Conservation (phyloP, 2,329 filamentous ascomycete genomes). For the Paecilomyces dactylethromorphus region DNA sequence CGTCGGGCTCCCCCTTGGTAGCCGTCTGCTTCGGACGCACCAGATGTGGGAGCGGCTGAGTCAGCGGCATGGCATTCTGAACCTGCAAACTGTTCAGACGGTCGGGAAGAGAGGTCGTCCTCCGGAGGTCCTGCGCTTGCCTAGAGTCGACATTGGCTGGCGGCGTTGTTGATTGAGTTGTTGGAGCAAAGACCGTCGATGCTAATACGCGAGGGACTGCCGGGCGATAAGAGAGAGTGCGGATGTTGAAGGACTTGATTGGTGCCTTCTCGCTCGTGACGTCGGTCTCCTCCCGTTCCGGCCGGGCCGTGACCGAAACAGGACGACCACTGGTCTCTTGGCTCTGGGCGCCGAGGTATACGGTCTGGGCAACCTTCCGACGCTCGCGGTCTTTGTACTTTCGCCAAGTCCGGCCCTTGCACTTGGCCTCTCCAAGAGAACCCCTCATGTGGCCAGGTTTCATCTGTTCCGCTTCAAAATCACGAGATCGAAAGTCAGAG, state of each 20-base stretch:
- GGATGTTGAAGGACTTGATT: constrained; percentile 50
- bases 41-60: constrained; percentile 16
- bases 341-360: not conserved
- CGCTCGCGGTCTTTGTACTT: constrained; percentile 7
- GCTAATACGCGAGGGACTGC: constrained; percentile 60
- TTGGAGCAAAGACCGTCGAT: constrained; percentile 60
- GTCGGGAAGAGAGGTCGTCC: constrained; percentile 69
- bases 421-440: constrained; percentile 11
- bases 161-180: constrained; percentile 8
- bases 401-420: constrained; percentile 25
- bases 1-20: constrained; percentile 31
- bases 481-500: constrained; percentile 30
- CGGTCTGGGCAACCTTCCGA: not conserved
- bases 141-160: constrained; percentile 20
- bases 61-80: constrained; percentile 8
- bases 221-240: constrained; percentile 56
- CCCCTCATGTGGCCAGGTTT: not conserved
- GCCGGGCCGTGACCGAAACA: no score
- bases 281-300: not conserved
- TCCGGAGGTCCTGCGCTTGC: constrained; percentile 57
- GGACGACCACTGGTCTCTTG: not conserved
- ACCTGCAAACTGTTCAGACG: constrained; percentile 46
- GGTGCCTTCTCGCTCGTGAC: constrained; percentile 16
- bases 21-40: constrained; percentile 33
- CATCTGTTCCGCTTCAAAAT: constrained; percentile 34